These are phyloP conservation scores for Ustilago tritici DNA, from an alignment of 1,284 basidiomycete genomes.

Conservation along the genomic window DNA sequence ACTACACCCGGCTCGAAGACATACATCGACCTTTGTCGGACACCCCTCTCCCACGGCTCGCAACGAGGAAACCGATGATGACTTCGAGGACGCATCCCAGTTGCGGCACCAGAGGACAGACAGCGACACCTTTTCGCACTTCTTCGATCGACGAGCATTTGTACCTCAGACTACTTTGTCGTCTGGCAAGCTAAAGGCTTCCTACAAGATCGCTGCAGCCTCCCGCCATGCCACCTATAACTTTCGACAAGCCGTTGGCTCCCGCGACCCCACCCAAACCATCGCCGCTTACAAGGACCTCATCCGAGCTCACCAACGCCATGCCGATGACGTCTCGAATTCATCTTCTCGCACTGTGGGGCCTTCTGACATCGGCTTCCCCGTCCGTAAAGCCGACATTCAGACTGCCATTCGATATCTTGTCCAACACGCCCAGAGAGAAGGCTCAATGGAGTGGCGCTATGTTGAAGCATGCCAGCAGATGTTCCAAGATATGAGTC, in stretches of 20 bases:
- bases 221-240: slow-evolving; percentile 17
- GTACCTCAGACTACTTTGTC: background rate
- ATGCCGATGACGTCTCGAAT: slow-evolving; percentile 5
- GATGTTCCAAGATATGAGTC: slow-evolving; percentile 38
- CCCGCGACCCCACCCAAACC: slow-evolving; percentile 3
- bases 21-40: background rate
- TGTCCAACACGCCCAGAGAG: slow-evolving; percentile 12
- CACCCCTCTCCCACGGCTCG: background rate
- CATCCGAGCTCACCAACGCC: slow-evolving; percentile 12
- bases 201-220: slow-evolving; percentile 20
- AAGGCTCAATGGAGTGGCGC: slow-evolving; percentile 4
- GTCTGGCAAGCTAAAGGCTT: slow-evolving; percentile 3
- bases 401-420: slow-evolving; percentile 30
- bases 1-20: background rate
- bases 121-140: slow-evolving; percentile 21
- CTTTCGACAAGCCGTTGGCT: slow-evolving; percentile 22
- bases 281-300: slow-evolving; percentile 23
- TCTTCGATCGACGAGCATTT: slow-evolving; percentile 26
- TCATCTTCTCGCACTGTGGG: slow-evolving; percentile 8
- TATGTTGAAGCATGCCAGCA: slow-evolving; percentile 20
- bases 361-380: slow-evolving; percentile 19
- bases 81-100: background rate
- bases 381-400: slow-evolving; percentile 36
- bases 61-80: slow-evolving; percentile 4
- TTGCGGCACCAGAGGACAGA: background rate